Evolutionary conservation across 225 moss, liverwort and hornwort genomes (phyloP).

Genomic region (Pleurozium schreberi): DNA sequence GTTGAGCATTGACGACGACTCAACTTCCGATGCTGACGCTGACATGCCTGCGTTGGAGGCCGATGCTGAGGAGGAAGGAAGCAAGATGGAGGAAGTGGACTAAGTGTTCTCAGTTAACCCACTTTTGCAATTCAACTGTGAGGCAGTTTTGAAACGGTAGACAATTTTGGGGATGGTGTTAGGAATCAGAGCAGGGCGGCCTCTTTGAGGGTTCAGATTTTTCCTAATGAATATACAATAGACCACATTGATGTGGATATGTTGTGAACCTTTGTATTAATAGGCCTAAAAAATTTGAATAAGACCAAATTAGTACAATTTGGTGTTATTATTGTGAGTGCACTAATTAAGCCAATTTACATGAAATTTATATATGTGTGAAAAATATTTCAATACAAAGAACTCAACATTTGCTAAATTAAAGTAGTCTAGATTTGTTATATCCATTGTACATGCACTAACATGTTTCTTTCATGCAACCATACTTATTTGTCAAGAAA

Average conservation of each 20-base stretch:
- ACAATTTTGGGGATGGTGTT: conserved; percentile 14
- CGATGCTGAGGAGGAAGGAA: conserved; percentile 53
- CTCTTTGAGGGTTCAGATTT: too few relatives aligned
- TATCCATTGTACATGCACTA: neutral
- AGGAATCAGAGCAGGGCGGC: neutral
- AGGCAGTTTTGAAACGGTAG: conserved; percentile 1
- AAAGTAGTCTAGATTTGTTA: too few relatives aligned
- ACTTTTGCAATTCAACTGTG: neutral
- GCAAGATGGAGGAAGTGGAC: conserved; percentile 78
- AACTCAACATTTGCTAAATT: neutral
- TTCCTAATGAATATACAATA: neutral
- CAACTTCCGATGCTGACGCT: conserved; percentile 16
- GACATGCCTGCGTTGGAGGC: conserved; percentile 64
- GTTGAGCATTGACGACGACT: conserved; percentile 65
- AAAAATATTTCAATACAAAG: neutral
- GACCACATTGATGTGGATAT: neutral
- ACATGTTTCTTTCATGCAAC: neutral
- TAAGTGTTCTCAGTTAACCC: neutral
- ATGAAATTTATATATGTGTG: accelerated
- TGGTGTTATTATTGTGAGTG: neutral
- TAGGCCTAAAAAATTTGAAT: neutral
- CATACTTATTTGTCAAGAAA: accelerated
- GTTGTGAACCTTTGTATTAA: neutral
- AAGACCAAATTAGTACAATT: neutral
- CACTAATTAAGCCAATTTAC: neutral